Evolutionary conservation across 2,329 filamentous ascomycete genomes (phyloP), one percentile per base, ranked within the genome.

Genomic region (Calonectria fujianensis): DNA sequence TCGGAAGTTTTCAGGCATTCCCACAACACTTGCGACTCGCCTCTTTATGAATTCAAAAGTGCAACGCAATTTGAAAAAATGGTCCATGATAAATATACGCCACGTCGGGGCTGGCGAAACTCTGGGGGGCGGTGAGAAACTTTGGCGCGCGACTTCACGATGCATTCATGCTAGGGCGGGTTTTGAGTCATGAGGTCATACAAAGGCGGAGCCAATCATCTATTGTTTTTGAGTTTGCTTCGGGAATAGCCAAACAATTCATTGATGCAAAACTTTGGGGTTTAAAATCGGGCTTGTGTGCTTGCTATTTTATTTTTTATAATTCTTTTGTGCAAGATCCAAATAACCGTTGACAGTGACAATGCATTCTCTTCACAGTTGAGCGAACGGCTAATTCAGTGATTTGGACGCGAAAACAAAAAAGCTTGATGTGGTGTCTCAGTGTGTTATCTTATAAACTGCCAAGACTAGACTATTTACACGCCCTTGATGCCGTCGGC

Each of bases 181-280:
- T 27, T 63, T 35, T 57, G 35, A 63, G 27, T 63, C 35, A 24
- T 20, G 37, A 41, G 31, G 57, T 63, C 57, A 63, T 63, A 63
- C 57, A 63, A 41, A 18, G 39, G 35, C 37, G 57, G 57, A 63
- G 24, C 35, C 32, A 10, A 39, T 18, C 16, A 63, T 20, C 8
- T 24, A 6, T 16, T 27, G 13, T 61, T 37, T 48, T 41, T 29
- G 11, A 31, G 37, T 41, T 63, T 29, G 4, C 11, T 39, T 37
- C 27, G 24, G 35, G 41, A 41, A 31, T 27, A 41, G 37, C 39
- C 29, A 57, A 31, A 41, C 24, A 63, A 41, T n/a, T 20, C 3
- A 20, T 35, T 7, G 16, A 29, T 7, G 14, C 24, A 18, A 5
- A 29, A 29, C 18, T 29, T 20, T 41, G 3, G 14, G 14, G 10